Conservation (phyloP, 1,139 yeast species). For the Magnusiomyces suaveolens region DNA sequence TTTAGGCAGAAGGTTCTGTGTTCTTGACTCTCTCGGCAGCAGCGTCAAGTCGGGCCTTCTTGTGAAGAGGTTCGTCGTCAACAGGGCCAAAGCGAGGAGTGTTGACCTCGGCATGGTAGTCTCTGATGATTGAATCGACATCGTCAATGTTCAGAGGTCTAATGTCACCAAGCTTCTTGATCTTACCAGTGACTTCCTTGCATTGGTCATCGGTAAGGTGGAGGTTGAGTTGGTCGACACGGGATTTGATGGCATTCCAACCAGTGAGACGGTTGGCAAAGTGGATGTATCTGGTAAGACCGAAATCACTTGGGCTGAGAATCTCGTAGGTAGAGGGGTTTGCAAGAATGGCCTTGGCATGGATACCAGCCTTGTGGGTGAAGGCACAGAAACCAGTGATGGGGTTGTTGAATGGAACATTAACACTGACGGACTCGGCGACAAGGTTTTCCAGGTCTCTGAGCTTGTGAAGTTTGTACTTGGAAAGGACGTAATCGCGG, state of each 20-base stretch:
- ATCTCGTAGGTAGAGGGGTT: slow-evolving; percentile 97
- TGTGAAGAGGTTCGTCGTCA: slow-evolving; percentile 19
- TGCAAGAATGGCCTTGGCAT: slow-evolving; percentile 96
- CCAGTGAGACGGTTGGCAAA: slow-evolving; percentile 97
- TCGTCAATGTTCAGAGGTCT: slow-evolving; percentile 92
- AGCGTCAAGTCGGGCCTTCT: slow-evolving; percentile 13
- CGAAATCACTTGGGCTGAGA: slow-evolving; percentile 88
- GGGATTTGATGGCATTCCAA: slow-evolving; percentile 96
- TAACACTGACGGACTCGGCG: slow-evolving; percentile 95
- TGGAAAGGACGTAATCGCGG: slow-evolving; percentile 89
- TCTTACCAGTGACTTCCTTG: slow-evolving; percentile 89
- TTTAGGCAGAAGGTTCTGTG: too few species aligned
- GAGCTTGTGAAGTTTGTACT: slow-evolving; percentile 90
- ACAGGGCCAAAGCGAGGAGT: slow-evolving; percentile 32
- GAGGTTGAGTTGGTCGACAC: slow-evolving; percentile 94
- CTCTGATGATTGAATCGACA: slow-evolving; percentile 93
- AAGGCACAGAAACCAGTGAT: slow-evolving; percentile 99
- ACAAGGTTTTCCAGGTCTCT: slow-evolving; percentile 93
- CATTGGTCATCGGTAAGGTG: slow-evolving; percentile 83
- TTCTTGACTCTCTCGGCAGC: too few species aligned
- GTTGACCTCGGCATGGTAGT: slow-evolving; percentile 64
- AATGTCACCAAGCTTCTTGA: slow-evolving; percentile 89
- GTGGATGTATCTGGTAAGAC: slow-evolving; percentile 90
- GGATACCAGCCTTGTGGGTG: slow-evolving; percentile 99
- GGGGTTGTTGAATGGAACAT: slow-evolving; percentile 96